A percentile compares a stretch with the other conserved stretches of the same genome.
These are phyloP conservation scores for Rhazya stricta DNA, from an alignment of 257 asterid species.

Conservation along the genomic window DNA sequence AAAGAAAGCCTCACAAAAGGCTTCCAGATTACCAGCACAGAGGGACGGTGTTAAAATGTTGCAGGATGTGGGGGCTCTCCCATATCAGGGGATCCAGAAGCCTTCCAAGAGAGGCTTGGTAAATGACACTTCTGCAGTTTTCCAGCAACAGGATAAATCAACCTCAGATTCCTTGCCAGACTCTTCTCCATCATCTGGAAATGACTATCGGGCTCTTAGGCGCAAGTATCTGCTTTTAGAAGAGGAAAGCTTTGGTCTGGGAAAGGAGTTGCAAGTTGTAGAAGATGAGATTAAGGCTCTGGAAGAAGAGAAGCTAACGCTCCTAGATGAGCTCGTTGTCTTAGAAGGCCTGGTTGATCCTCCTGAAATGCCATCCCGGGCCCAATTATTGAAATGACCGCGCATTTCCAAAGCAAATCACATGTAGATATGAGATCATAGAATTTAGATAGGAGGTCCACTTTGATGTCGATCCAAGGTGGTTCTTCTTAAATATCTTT, in stretches of 20 bases:
- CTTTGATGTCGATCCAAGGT: neutral
- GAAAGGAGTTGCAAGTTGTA: conserved; percentile 54
- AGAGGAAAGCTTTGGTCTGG: conserved; percentile 64
- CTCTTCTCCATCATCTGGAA: conserved; percentile 42
- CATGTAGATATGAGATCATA: conserved; percentile 1
- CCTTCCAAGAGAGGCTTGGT: conserved; percentile 35
- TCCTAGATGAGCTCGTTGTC: conserved; percentile 85
- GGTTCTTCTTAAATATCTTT: neutral
- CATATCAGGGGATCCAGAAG: conserved; percentile 42
- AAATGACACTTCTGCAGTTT: conserved; percentile 28
- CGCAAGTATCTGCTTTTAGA: conserved; percentile 71
- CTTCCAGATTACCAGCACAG: conserved; percentile 33
- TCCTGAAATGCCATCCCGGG: conserved; percentile 41
- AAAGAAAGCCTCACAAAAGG: conserved; percentile 47
- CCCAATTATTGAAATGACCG: conserved; percentile 28
- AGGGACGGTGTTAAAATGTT: conserved; percentile 32
- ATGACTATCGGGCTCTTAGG: conserved; percentile 69
- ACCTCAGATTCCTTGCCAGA: conserved; percentile 39
- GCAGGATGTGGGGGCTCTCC: conserved; percentile 23
- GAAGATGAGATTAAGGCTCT: conserved; percentile 64
- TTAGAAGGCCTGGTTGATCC: conserved; percentile 85
- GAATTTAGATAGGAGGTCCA: neutral
- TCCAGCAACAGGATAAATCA: conserved; percentile 34
- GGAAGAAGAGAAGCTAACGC: conserved; percentile 75
- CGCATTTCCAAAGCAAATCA: neutral